Evolutionary conservation across 1,139 yeast genomes (phyloP), one percentile per base, ranked within the genome.

Genomic region (Arxiozyma bovina): DNA sequence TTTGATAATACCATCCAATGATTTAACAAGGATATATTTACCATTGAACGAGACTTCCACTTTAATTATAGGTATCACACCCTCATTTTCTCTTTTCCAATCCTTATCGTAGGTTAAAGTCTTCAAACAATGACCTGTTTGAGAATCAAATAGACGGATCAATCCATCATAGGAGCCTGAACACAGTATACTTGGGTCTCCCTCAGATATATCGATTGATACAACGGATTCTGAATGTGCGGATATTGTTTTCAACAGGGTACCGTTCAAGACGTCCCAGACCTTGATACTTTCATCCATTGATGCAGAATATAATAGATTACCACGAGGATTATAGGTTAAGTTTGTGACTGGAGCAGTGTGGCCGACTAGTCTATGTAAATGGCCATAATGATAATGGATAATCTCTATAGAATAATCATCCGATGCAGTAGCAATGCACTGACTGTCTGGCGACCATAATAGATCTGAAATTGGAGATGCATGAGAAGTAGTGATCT

Each of bases 211-310:
- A 60, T 87, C 82, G 1, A 91, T 74, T 0, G 88, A 78, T 50
- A 88, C 82, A 1, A 93, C 87, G 0, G 98, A 96, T 62, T 90
- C 98, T 0, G 96, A 82, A 69, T 93, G 99, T 0, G 99, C 98
- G 20, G 96, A 88, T 55, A 93, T 73, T 0, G 95, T 88, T 64
- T 87, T 83, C 61, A 90, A 72, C 51, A 87, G 80, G 50, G 77
- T 77, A 0, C 95, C 94, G 27, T 83, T 77, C 42, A 79, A 74
- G 6, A 86, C 79, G 69, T 91, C 97, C 99, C 99, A 93, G 3
- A 91, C 78, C 50, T 90, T 80, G 23, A 93, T 85, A 50, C 91
- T 90, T 64, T 93, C 99, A 69, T 93, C 99, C 46, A 94, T 83
- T 1, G 95, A 82, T 0, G 96, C 96, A 50, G 91, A 81, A 27